Base-by-base conservation (phyloP, 2,329 filamentous ascomycete species). In the Fusarium nanum region DNA sequence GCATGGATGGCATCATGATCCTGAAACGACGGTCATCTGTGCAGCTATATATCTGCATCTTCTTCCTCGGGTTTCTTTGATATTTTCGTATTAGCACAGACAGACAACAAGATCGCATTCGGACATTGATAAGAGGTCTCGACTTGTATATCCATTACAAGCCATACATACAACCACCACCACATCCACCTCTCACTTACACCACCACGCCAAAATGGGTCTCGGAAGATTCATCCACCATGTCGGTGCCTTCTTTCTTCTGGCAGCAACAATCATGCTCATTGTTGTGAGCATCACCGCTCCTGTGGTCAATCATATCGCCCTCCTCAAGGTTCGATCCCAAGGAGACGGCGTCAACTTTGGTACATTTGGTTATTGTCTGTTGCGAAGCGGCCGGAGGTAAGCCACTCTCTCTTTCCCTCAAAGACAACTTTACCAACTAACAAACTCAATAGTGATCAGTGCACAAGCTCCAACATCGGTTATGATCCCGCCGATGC, bases 341-440 rank as follows among this genome's bases (percentile, higher is more conserved):
- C 23, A 23, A 28, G 78, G 82, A 22, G 77, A 77, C 45, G 80
- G 82, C 68, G 77, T 89, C 34, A 82, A 80, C 5, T 89, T 88
- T 77, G 89, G 89, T 46, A 87, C 86, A 1, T 90, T 89, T 78
- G 89, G 89, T 10, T 87, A 85, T 76, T 91, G 89, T 75, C 70
- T 80, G 32, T 66, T 75, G 23, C 73, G 75, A 44, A 68, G 70
- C 49, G 68, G 71, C 71, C 80, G 58, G 59, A 47, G 53, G 73
- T 75, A 58, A 56, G 71, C 70, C 25, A 14, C 20, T 20, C 28
- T 13, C 28, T 13, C 7, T 18, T 9, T 23, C 14, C 20, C 7
- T 22, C 23, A 27, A 16, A 22, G n/a, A 22, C 11, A 40, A 32
- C 32, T 20, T 47, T 28, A 16, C 12, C 10, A 22, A 37, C 65